Base-by-base conservation (phyloP, 2,329 filamentous ascomycete species). In the Zymoseptoria ardabiliae region DNA sequence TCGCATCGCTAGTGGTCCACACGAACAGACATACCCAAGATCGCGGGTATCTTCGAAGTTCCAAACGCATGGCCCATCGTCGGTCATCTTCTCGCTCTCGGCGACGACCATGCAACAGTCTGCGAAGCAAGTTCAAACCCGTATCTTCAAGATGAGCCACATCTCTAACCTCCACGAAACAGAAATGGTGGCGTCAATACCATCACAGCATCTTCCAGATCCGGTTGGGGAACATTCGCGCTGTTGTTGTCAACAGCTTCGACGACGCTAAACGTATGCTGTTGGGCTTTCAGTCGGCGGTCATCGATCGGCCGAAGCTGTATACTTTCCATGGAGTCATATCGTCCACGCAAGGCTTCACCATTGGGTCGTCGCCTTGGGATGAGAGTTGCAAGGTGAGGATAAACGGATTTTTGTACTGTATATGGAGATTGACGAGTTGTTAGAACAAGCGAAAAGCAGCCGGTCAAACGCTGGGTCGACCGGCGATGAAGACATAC, bases 291-390 rank as follows among this genome's bases (percentile, higher is more conserved):
- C 78, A 81, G 59, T 77, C 77, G 21, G 79, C 80, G 3, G 68
- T 81, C 7, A 81, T 82, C 45, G 56, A 68, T 63, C 58, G 61
- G 19, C 59, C 57, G 20, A 81, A 74, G 30, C 71, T 82, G 1
- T 81, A 80, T 63, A 82, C 80, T 0, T 82, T 82, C 67, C 81
- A 82, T 61, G 79, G 78, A 2, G 72, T 82, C 54, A 81, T 82
- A 17, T 78, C 75, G 64, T 75, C 71, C 11, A 80, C 78, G 0
- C 79, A 82, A 63, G 81, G 80, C 0, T 82, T 82, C 69, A 82
- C 80, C 0, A 82, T 82, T 55, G 80, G 80, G n/a, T 77, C 75
- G 4, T 78, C 74, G 2, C 80, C 80, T 0, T 82, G 80, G 80
- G 79, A 82, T 56, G 77, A 80, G 21, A 79, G 76, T 41, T 82